Evolutionary conservation across 2,329 filamentous ascomycete species (phyloP).

Genomic region (Curvularia verruculosa): DNA sequence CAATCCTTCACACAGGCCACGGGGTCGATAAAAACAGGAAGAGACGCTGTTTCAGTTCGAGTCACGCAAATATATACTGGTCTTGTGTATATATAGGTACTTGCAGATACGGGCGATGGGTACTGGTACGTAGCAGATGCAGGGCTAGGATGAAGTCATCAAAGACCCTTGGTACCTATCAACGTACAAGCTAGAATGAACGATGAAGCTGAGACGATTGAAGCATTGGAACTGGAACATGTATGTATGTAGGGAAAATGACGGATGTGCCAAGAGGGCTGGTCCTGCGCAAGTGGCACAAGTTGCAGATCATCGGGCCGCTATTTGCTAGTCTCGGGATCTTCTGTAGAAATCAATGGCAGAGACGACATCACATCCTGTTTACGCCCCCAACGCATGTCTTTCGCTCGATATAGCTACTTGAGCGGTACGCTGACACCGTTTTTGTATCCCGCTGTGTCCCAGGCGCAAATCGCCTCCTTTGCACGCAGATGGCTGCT

Average conservation of each 20-base stretch:
- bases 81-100: slow-evolving; percentile 1
- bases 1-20: neutral
- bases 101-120: neutral
- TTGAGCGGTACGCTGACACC: slow-evolving; percentile 50
- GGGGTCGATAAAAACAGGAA: neutral
- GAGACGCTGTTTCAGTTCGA: neutral
- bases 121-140: neutral
- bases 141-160: neutral
- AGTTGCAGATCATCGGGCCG: slow-evolving; percentile 12
- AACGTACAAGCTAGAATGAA: neutral
- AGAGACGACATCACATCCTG: neutral
- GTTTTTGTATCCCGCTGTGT: slow-evolving; percentile 55
- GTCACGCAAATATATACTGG: neutral
- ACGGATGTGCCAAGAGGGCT: neutral
- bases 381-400: slow-evolving; percentile 32
- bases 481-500: slow-evolving; percentile 27
- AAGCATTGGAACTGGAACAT: neutral
- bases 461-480: slow-evolving; percentile 31
- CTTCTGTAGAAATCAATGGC: slow-evolving; percentile 4
- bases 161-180: neutral
- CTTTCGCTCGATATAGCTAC: slow-evolving; percentile 35
- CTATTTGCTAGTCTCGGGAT: slow-evolving; percentile 13
- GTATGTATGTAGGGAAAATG: neutral
- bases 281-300: slow-evolving; percentile 5
- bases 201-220: neutral